Evolutionary conservation across 177 flowering plant species (phyloP).

Genomic region (Vitis hybrid): DNA sequence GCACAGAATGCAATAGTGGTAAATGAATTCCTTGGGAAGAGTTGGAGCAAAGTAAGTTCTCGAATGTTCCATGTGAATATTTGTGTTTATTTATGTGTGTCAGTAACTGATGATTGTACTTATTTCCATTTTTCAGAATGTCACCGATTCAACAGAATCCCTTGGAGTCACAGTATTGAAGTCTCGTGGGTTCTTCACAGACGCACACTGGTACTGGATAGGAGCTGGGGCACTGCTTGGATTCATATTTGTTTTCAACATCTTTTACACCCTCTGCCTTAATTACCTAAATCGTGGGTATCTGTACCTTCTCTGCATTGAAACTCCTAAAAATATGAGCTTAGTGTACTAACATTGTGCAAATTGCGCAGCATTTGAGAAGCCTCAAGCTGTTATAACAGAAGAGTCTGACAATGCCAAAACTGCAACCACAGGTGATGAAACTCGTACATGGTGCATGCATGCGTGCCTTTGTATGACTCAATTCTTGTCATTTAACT

Average conservation of each 20-base stretch:
- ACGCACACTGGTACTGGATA: conserved; percentile 48
- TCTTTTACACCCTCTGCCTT: conserved; percentile 26
- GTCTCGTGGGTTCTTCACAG: conserved; percentile 30
- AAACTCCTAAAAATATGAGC: background rate
- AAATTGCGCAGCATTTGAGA: conserved; percentile 25
- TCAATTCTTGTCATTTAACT: no score
- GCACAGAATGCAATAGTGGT: conserved; percentile 41
- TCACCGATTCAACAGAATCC: conserved; percentile 22
- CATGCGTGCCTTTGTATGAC: no score
- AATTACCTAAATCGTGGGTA: conserved; percentile 38
- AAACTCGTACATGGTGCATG: no score
- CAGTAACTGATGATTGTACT: background rate
- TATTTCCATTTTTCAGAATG: conserved; percentile 22
- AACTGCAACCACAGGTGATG: no score
- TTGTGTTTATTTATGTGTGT: background rate
- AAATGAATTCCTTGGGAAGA: conserved; percentile 51
- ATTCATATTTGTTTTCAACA: conserved; percentile 29
- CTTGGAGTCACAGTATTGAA: conserved; percentile 28
- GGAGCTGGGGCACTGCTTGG: conserved; percentile 33
- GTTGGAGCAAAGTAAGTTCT: conserved; percentile 44
- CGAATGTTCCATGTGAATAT: background rate
- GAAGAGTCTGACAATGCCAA: conserved; percentile 13
- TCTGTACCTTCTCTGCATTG: background rate
- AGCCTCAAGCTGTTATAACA: conserved; percentile 19
- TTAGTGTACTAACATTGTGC: background rate